These are phyloP conservation scores for Sporothrix humicola DNA, from an alignment of 2,329 filamentous ascomycete genomes.

Conservation along the genomic window DNA sequence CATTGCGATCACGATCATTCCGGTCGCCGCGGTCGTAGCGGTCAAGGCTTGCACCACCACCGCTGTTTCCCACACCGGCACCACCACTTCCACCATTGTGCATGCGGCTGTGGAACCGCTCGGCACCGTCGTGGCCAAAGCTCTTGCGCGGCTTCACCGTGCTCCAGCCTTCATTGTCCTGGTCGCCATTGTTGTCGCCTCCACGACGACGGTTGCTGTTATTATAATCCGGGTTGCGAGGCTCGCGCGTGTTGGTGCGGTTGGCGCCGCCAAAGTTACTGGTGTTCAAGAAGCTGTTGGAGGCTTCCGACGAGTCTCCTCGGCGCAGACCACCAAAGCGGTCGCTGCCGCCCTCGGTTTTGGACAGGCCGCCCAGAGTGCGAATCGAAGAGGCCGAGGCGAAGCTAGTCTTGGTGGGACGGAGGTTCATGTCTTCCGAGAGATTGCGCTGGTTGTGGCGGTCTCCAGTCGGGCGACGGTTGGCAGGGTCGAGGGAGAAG, in stretches of 20 bases:
- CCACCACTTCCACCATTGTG: slow-evolving; percentile 58
- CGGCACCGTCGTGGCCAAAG: slow-evolving; percentile 72
- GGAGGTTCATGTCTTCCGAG: slow-evolving; percentile 82
- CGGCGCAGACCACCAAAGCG: slow-evolving; percentile 66
- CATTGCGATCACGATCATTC: slow-evolving; percentile 43
- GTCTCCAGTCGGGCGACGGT: slow-evolving; percentile 58
- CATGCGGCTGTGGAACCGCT: slow-evolving; percentile 71
- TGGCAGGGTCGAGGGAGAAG: slow-evolving; percentile 56
- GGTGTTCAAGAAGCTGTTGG: slow-evolving; percentile 27
- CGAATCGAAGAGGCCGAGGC: slow-evolving; percentile 72
- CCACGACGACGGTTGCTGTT: slow-evolving; percentile 53
- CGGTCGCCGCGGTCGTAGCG: slow-evolving; percentile 57
- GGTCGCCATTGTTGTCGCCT: slow-evolving; percentile 52
- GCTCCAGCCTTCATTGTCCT: slow-evolving; percentile 75
- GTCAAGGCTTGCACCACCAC: slow-evolving; percentile 51
- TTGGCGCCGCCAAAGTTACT: slow-evolving; percentile 54
- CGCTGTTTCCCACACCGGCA: slow-evolving; percentile 46
- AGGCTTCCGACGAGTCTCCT: slow-evolving; percentile 25
- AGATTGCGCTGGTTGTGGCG: slow-evolving; percentile 62
- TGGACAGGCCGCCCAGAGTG: slow-evolving; percentile 44
- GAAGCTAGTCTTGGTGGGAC: slow-evolving; percentile 82
- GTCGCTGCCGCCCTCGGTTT: slow-evolving; percentile 53
- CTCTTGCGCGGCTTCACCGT: slow-evolving; percentile 76
- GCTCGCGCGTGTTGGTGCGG: slow-evolving; percentile 54
- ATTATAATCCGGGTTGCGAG: slow-evolving; percentile 50